Conservation (phyloP, 2,329 filamentous ascomycete genomes). For the Knufia fluminis region DNA sequence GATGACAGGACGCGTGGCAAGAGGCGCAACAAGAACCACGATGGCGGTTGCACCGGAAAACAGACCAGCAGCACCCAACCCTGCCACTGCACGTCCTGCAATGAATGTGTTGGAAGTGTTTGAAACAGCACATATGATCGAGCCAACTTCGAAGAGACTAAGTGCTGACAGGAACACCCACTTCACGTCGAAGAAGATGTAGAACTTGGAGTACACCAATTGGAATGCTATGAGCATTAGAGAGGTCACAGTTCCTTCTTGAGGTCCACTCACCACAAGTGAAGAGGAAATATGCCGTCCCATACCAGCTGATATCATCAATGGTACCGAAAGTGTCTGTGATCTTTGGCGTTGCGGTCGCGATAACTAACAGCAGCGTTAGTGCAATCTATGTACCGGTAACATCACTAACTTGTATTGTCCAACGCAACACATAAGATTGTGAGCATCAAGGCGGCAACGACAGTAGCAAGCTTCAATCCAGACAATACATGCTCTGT, state of each 20-base stretch:
- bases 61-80: conserved; percentile 31
- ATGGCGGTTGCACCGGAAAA: conserved; percentile 30
- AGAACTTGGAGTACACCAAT: too few relatives aligned
- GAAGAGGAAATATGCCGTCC: conserved; percentile 37
- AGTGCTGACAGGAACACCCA: conserved; percentile 33
- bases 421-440: too few relatives aligned
- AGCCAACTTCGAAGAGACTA: conserved; percentile 35
- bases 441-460: too few relatives aligned
- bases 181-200: conserved; percentile 37
- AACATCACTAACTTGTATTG: too few relatives aligned
- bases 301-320: conserved; percentile 42
- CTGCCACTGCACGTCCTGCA: conserved; percentile 35
- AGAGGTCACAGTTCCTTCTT: too few relatives aligned
- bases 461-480: too few relatives aligned
- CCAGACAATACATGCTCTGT: too few relatives aligned
- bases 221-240: too few relatives aligned
- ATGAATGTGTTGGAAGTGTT: conserved; percentile 32
- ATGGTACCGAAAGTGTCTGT: conserved; percentile 40
- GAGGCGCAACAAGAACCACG: conserved; percentile 22
- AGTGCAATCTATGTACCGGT: too few relatives aligned
- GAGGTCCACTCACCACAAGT: too few relatives aligned
- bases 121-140: conserved; percentile 31
- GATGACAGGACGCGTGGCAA: conserved; percentile 22
- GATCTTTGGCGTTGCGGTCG: conserved; percentile 32
- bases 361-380: too few relatives aligned